Evolutionary conservation across 208 protist genomes (phyloP).

Genomic region (Trypanosomatidae sp.): DNA sequence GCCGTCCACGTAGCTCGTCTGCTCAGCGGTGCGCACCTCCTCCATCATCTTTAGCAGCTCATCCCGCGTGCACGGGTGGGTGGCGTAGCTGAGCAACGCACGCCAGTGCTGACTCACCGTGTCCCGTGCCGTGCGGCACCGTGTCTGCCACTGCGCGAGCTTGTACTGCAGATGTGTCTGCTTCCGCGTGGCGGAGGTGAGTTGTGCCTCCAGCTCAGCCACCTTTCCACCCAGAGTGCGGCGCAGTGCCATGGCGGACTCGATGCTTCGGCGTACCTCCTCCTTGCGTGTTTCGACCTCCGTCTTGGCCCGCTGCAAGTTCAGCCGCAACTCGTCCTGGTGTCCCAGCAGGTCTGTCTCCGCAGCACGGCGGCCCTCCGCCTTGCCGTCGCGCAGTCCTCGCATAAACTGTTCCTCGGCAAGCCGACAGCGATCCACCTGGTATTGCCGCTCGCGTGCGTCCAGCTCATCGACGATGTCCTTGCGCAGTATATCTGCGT

Average conservation of each 20-base stretch:
- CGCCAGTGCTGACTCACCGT: slow-evolving; percentile 29
- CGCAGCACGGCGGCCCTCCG: slow-evolving; percentile 41
- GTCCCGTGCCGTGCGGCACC: slow-evolving; percentile 29
- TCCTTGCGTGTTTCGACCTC: slow-evolving; percentile 50
- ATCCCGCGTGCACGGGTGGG: slow-evolving; percentile 25
- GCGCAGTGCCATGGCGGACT: slow-evolving; percentile 42
- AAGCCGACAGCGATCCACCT: slow-evolving; percentile 45
- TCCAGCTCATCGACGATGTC: slow-evolving; percentile 74
- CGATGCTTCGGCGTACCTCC: slow-evolving; percentile 55
- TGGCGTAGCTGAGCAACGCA: slow-evolving; percentile 38
- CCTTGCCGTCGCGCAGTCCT: slow-evolving; percentile 54
- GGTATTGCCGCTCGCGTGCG: slow-evolving; percentile 42
- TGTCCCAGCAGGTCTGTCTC: slow-evolving; percentile 42
- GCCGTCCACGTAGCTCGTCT: slow-evolving; percentile 10
- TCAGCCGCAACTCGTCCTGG: slow-evolving; percentile 53
- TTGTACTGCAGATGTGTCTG: slow-evolving; percentile 29
- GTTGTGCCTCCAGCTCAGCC: slow-evolving; percentile 24
- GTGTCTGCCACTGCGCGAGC: slow-evolving; percentile 20
- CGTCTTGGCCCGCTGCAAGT: slow-evolving; percentile 50
- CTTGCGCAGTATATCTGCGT: slow-evolving; percentile 59
- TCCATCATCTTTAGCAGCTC: slow-evolving; percentile 26
- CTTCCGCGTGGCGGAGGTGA: slow-evolving; percentile 18
- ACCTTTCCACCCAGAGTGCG: slow-evolving; percentile 28
- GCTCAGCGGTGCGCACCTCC: slow-evolving; percentile 26
- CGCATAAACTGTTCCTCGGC: slow-evolving; percentile 60